Base-by-base conservation (phyloP, 2,329 filamentous ascomycete species). In the Fusarium transvaalense region DNA sequence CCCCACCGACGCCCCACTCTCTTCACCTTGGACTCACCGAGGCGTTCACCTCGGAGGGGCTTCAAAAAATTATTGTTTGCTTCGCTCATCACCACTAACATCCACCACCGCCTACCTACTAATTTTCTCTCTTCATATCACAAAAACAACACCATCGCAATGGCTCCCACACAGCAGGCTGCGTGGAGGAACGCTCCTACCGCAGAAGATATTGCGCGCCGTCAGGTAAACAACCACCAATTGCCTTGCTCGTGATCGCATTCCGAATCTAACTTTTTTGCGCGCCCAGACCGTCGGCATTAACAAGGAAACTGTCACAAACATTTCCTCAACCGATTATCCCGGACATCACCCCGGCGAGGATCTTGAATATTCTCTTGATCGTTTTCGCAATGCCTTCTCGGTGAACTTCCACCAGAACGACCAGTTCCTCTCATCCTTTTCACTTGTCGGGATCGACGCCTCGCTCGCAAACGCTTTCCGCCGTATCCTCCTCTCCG, bases 391-490 rank as follows among this genome's bases (percentile, higher is more conserved):
- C 68, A 76, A 90, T 77, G 87, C 83, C 71, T 90, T 97, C 78
- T 83, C 85, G 64, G 86, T 99, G 76, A 80, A 92, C 70, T 97
- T 97, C 78, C 93, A 98, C 86, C 86, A 92, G 71, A 96, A 97
- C 79, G 86, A 91, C 48, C 86, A 86, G 61, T 87, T 89, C 77
- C 89, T 97, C 75, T 85, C 93, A 42, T 91, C 91, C 57, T 99
- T 99, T 84, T 97, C 94, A 34, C 89, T 99, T 68, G 87, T 97
- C 74, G 94, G 95, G 72, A 83, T 97, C 74, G 96, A 99, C 78
- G 94, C 96, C 75, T 91, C 93, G 56, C 89, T 99, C 77, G 93
- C 96, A 76, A 99, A 99, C 79, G 96, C 97, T 76, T 97, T 98
- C 84, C 94, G 96, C 64, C 93, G 96, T 74, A 98, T 98, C 75